Evolutionary conservation across 2,329 filamentous ascomycete genomes (phyloP), one percentile per base, ranked within the genome.

Genomic region (Cladophialophora carrionii): DNA sequence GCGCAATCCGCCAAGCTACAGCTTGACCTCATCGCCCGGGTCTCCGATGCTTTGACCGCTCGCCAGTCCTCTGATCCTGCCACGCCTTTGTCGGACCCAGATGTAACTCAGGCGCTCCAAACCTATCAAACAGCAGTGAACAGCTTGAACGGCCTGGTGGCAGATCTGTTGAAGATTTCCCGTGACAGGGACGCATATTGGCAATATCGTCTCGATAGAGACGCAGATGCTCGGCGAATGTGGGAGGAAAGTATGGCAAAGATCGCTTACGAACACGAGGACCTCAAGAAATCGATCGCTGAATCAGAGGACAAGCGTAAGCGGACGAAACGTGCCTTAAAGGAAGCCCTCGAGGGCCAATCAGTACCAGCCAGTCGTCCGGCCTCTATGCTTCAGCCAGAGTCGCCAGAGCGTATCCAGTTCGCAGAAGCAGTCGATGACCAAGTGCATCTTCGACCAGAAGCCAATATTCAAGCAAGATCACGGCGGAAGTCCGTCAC

Each of bases 211-310:
- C 82, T 99, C 48, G 93, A 96, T 71, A 89, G 92, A 61, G 95
- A 99, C 79, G 88, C 89, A 51, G 91, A 96, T 75, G 89, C 98
- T 79, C 88, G 95, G 43, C 89, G 91, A 65, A 91, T 99, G 87
- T 99, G 95, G 95, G 95, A 99, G 78, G 95, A 99, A 73, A 98
- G 93, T 78, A 97, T 99, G 95, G 92, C 95, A 9, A 88, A 93
- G 72, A 90, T 99, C n/a, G 95, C 93, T 20, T 88, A 87, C 62
- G 95, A 99, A 76, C 95, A 99, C 72, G 95, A 98, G 77, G 86
- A 92, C 58, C 84, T 99, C 1, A 92, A 98, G 75, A 91, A 87
- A 41, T 89, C 88, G 64, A 90, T 97, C 66, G 92, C 91, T 52
- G 91, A 96, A 77, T 91, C 92, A 1, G 94, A 98, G 76, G 86